Base-by-base conservation (phyloP, 495 filamentous ascomycete genomes). In the Xylaria acuta region DNA sequence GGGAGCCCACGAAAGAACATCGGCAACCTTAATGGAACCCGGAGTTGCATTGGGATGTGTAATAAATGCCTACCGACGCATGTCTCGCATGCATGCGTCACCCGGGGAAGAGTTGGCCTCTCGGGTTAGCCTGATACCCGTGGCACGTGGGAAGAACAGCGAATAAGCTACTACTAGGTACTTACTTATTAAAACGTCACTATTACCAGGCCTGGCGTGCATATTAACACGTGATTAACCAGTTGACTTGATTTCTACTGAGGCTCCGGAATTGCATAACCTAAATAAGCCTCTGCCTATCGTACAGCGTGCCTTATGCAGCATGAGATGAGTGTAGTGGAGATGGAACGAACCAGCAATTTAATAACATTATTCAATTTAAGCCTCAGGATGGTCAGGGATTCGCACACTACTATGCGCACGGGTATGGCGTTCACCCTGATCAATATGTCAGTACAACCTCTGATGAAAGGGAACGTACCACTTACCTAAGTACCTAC, bases 71-170 rank as follows among this genome's bases (percentile, higher is more conserved):
- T 69, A 60, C 65, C 49, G 36, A 56, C 38, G 40, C 40, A 60
- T 69, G 51, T 60, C 67, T 69, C 36, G 25, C 67, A 45, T 69
- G 67, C 67, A 45, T 43, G 67, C 64, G 32, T 41, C 11, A 54
- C 49, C n/a, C n/a, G n/a, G n/a, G 34, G 65, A 25, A 67, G 47
- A 11, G 32, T 3, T 53, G 30, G 32, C 20, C 45, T 53, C 45
- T 32, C 64, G 41, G 63, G 40, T 16, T 65, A 65, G 64, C 64
- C 25, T 67, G 30, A 51, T 38, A 43, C 47, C 64, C 22, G n/a
- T n/a, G 49, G 36, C 47, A 40, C 65, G 27, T 56, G 65, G 65
- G 34, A 56, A 14, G 20, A 12, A 30, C 45, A 30, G 64, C 64
- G 20, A 36, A 34, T 64, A 43, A 36, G 59, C 36, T 60, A 6